A percentile compares a stretch with the other conserved stretches of the same genome.
Conservation (phyloP, 1,284 basidiomycete species). For the Exobasidium cylindrosporum region DNA sequence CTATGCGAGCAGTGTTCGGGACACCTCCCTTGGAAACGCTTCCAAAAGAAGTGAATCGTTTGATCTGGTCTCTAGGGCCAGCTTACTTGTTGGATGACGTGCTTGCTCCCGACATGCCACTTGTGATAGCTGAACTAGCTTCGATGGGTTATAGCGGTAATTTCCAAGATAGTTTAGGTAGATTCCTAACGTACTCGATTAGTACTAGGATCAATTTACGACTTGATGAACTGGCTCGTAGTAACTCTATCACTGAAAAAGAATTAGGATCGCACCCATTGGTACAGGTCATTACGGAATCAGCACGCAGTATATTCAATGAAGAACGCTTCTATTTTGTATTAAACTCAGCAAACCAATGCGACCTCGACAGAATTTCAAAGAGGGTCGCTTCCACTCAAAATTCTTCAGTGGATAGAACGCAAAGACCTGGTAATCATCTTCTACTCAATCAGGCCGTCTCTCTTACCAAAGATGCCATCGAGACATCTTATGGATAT, state of each 20-base stretch:
- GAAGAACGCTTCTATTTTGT: conserved; percentile 39
- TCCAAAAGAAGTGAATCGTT: conserved; percentile 18
- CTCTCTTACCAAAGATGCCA: conserved; percentile 26
- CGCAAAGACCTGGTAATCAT: conserved; percentile 21
- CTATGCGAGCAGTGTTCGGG: conserved; percentile 31
- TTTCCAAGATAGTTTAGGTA: conserved; percentile 41
- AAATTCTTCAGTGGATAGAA: conserved; percentile 14
- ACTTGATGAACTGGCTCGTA: conserved; percentile 29
- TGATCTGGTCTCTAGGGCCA: conserved; percentile 43
- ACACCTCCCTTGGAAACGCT: conserved; percentile 23
- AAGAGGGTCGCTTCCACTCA: not conserved
- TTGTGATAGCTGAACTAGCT: conserved; percentile 34
- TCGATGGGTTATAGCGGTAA: conserved; percentile 39
- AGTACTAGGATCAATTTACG: conserved; percentile 42
- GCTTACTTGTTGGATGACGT: conserved; percentile 36
- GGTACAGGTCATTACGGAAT: conserved; percentile 33
- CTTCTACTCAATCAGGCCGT: conserved; percentile 38
- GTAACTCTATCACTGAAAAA: conserved; percentile 23
- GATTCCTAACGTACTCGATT: conserved; percentile 42
- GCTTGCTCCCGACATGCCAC: conserved; percentile 34
- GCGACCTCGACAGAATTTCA: conserved; percentile 23
- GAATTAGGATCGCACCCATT: conserved; percentile 31
- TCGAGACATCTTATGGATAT: conserved; percentile 28
- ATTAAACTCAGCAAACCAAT: conserved; percentile 31
- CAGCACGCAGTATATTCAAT: conserved; percentile 29